phyloP scores from a whole-genome alignment of 805 yeast genomes.

The Barnettozyma botsteinii region DNA sequence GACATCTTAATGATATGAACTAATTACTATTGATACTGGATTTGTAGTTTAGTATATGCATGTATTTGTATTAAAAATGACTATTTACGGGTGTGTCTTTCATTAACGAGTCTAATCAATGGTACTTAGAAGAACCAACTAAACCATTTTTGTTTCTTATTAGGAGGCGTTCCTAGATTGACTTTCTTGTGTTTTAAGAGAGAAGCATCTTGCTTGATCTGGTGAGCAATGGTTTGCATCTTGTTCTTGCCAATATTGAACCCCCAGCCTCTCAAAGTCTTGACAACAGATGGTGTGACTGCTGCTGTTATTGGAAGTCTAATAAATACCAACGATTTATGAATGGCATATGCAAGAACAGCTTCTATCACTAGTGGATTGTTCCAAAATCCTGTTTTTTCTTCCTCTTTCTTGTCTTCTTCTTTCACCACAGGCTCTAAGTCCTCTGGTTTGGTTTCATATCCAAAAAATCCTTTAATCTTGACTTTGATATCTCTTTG shows the following conservation, averaged over 20 bases:
- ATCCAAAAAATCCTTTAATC: constrained; percentile 45
- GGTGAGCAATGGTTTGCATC: constrained; percentile 36
- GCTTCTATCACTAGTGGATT: constrained; percentile 70
- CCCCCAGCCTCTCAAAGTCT: constrained; percentile 64
- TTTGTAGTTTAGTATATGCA: too few species aligned
- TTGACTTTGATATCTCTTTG: constrained; percentile 55
- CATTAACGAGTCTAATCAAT: too few species aligned
- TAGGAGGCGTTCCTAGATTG: constrained; percentile 49
- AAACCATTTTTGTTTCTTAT: constrained; percentile 50
- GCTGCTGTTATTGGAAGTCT: constrained; percentile 91
- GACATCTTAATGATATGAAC: too few species aligned
- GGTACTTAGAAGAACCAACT: constrained; percentile 54
- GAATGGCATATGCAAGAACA: constrained; percentile 87
- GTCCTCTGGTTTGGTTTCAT: constrained; percentile 35
- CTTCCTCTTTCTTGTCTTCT: constrained; percentile 14
- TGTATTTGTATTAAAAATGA: too few species aligned
- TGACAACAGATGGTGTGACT: constrained; percentile 76
- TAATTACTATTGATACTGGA: too few species aligned
- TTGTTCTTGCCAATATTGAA: constrained; percentile 61
- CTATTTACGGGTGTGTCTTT: too few species aligned
- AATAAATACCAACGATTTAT: constrained; percentile 77
- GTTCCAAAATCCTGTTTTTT: constrained; percentile 19
- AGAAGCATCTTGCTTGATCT: constrained; percentile 31
- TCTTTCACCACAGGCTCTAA: constrained; percentile 25
- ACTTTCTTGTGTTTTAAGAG: constrained; percentile 31